phyloP scores from a whole-genome alignment of 2,329 filamentous ascomycete genomes.

The Colletotrichum scovillei region DNA sequence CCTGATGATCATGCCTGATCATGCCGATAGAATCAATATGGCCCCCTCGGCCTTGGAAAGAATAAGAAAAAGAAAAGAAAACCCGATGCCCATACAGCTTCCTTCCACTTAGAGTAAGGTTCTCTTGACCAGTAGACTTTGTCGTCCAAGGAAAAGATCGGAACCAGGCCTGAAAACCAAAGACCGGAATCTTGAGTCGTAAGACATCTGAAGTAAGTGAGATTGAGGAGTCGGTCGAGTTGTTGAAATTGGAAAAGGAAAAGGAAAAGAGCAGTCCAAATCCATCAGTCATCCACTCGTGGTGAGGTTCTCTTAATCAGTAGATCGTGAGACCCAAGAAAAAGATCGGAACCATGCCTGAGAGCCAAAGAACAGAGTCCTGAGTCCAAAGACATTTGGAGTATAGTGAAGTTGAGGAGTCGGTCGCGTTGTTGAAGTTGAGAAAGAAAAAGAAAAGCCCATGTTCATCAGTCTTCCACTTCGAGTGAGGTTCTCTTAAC shows the following conservation, averaged over 20 bases:
- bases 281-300: background rate
- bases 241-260: background rate
- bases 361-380: too few relatives aligned
- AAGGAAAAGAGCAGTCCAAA: background rate
- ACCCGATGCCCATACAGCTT: background rate
- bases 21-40: background rate
- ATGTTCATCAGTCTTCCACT: too few relatives aligned
- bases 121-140: background rate
- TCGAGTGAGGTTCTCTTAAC: too few relatives aligned
- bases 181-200: background rate
- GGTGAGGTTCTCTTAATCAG: background rate
- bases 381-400: too few relatives aligned
- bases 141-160: background rate
- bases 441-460: too few relatives aligned
- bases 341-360: too few relatives aligned
- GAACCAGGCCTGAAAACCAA: background rate
- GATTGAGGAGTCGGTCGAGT: background rate
- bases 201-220: background rate
- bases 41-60: too few relatives aligned
- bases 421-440: too few relatives aligned
- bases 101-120: background rate
- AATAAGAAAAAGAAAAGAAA: background rate
- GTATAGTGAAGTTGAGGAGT: too few relatives aligned
- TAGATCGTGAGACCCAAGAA: too few relatives aligned
- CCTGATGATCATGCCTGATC: background rate